phyloP scores from a whole-genome alignment of 2,329 filamentous ascomycete genomes.

The Diaporthe humulicola region DNA sequence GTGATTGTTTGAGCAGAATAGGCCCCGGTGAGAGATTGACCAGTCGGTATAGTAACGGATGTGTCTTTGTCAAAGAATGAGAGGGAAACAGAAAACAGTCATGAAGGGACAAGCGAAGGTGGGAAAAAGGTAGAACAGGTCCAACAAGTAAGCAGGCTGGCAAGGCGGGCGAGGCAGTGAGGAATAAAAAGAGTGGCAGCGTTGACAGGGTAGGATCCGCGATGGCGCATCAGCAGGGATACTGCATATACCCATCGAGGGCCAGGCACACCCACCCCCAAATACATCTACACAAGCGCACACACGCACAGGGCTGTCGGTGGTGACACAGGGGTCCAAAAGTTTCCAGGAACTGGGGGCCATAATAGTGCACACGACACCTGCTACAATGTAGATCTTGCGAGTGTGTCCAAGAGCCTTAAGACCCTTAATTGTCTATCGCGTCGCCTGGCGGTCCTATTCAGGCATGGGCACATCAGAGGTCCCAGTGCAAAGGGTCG shows the following conservation, averaged over 20 bases:
- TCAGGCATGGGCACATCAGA: conserved; percentile 13
- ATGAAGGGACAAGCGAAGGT: conserved; percentile 24
- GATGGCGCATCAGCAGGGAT: conserved; percentile 27
- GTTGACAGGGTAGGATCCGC: conserved; percentile 26
- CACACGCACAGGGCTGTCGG: conserved; percentile 21
- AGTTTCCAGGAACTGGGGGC: conserved; percentile 19
- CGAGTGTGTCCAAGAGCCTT: not conserved
- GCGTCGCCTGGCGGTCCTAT: conserved; percentile 16
- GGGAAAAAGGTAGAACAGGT: not conserved
- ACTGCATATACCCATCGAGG: conserved; percentile 24
- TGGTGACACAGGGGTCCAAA: conserved; percentile 23
- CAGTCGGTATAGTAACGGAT: not conserved
- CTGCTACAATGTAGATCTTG: conserved; percentile 6
- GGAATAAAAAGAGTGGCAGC: conserved; percentile 28
- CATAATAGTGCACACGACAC: conserved; percentile 7
- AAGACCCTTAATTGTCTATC: not conserved
- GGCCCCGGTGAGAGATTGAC: not conserved
- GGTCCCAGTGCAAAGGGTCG: not conserved
- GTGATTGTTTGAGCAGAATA: not conserved
- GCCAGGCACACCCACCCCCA: not conserved
- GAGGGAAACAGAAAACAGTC: not conserved
- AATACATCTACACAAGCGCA: not conserved
- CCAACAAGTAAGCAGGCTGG: conserved; percentile 31
- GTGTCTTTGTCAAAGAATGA: conserved; percentile 7
- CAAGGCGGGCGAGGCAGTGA: conserved; percentile 31